phyloP scores from a whole-genome alignment of 495 filamentous ascomycete species.

The Opeltia flavorubescens region DNA sequence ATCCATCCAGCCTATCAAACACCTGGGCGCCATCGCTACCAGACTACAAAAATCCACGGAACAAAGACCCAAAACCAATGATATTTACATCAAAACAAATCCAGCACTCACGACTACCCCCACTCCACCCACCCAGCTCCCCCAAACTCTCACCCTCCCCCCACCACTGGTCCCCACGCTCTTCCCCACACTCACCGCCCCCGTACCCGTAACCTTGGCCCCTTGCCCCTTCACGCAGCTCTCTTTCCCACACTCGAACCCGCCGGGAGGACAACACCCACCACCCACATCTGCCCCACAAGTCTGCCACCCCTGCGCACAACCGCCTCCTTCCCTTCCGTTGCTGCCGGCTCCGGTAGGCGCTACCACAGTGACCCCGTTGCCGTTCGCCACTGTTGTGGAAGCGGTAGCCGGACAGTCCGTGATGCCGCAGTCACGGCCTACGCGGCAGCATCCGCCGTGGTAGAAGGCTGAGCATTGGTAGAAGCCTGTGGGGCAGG shows the following conservation, averaged over 20 bases:
- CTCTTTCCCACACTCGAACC: background rate
- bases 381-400: constrained; percentile 46
- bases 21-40: no score
- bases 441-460: constrained; percentile 69
- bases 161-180: background rate
- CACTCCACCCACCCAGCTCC: background rate
- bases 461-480: constrained; percentile 50
- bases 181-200: background rate
- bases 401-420: constrained; percentile 44
- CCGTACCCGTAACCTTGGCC: background rate
- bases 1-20: no score
- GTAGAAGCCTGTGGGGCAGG: constrained; percentile 66
- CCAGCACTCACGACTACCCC: background rate
- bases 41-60: no score
- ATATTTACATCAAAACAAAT: background rate
- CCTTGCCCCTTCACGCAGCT: background rate
- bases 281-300: constrained; percentile 54
- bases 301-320: constrained; percentile 64
- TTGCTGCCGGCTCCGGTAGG: constrained; percentile 31
- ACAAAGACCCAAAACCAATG: no score
- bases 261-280: constrained; percentile 62
- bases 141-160: background rate
- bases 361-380: constrained; percentile 54
- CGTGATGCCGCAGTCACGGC: constrained; percentile 64
- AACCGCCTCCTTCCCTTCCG: constrained; percentile 25